phyloP scores from a whole-genome alignment of 108 stramenopile genomes.

The Skeletonema marinoi region DNA sequence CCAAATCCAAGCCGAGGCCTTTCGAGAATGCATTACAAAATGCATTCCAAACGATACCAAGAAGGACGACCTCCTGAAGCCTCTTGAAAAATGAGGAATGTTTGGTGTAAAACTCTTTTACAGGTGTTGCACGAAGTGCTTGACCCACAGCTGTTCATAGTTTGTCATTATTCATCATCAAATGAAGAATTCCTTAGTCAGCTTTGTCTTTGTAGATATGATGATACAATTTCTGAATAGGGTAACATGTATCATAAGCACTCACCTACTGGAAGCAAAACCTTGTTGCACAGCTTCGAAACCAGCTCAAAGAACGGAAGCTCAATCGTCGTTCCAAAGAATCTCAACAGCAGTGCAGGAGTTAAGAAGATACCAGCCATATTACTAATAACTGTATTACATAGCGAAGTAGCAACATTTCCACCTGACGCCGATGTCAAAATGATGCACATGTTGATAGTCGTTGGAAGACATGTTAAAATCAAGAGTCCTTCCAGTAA shows the following conservation, averaged over 20 bases:
- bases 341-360: constrained; percentile 74
- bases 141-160: constrained; percentile 65
- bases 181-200: too few relatives aligned
- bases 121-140: constrained; percentile 58
- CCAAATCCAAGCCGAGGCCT: constrained; percentile 69
- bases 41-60: constrained; percentile 92
- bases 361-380: constrained; percentile 89
- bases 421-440: constrained; percentile 82
- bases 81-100: constrained; percentile 73
- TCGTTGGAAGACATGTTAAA: constrained; percentile 87
- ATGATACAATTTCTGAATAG: background rate
- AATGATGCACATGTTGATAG: constrained; percentile 94
- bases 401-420: constrained; percentile 82
- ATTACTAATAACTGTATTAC: constrained; percentile 92
- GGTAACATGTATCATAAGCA: background rate
- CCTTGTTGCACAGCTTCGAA: constrained; percentile 77
- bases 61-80: constrained; percentile 80
- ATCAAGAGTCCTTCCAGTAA: constrained; percentile 79
- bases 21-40: constrained; percentile 89
- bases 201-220: background rate
- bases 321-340: constrained; percentile 77
- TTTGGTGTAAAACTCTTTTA: constrained; percentile 60
- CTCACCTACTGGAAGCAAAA: constrained; percentile 72
- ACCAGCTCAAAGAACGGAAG: constrained; percentile 80
- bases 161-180: background rate